Evolutionary conservation across 2,329 filamentous ascomycete species (phyloP).

Genomic region (Clonostachys solani): DNA sequence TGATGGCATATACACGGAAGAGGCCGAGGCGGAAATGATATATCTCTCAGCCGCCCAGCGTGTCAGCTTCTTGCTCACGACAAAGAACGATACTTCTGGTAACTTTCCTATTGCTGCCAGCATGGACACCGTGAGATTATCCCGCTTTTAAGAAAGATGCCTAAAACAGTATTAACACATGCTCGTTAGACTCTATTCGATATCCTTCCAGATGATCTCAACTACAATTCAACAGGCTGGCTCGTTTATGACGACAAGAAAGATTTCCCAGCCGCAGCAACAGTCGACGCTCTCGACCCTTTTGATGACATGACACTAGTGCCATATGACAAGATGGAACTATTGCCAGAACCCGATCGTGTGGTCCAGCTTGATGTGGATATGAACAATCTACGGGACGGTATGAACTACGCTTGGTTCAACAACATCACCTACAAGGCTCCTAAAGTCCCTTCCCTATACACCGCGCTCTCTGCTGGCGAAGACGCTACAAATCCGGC

Average conservation of each 20-base stretch:
- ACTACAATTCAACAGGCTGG: slow-evolving; percentile 64
- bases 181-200: slow-evolving; percentile 58
- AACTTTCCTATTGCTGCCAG: slow-evolving; percentile 67
- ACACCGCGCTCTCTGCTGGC: slow-evolving; percentile 65
- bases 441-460: slow-evolving; percentile 77
- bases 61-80: slow-evolving; percentile 57
- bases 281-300: slow-evolving; percentile 57
- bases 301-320: slow-evolving; percentile 72
- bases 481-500: slow-evolving; percentile 51
- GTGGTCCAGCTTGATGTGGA: slow-evolving; percentile 59
- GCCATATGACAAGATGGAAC: slow-evolving; percentile 60
- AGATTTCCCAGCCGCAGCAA: slow-evolving; percentile 41
- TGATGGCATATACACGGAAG: slow-evolving; percentile 65
- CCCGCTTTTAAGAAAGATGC: background rate
- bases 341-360: slow-evolving; percentile 58
- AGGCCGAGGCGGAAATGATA: slow-evolving; percentile 54
- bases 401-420: slow-evolving; percentile 59
- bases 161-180: background rate
- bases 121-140: slow-evolving; percentile 56
- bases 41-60: slow-evolving; percentile 67
- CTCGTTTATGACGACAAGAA: slow-evolving; percentile 49
- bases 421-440: slow-evolving; percentile 73
- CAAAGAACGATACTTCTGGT: slow-evolving; percentile 52
- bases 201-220: slow-evolving; percentile 58
- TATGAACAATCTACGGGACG: slow-evolving; percentile 57